Percentiles rank a stretch among this genome's conserved stretches.
Conservation (phyloP, 73 alveolate species). For the Effrenium voratum region DNA sequence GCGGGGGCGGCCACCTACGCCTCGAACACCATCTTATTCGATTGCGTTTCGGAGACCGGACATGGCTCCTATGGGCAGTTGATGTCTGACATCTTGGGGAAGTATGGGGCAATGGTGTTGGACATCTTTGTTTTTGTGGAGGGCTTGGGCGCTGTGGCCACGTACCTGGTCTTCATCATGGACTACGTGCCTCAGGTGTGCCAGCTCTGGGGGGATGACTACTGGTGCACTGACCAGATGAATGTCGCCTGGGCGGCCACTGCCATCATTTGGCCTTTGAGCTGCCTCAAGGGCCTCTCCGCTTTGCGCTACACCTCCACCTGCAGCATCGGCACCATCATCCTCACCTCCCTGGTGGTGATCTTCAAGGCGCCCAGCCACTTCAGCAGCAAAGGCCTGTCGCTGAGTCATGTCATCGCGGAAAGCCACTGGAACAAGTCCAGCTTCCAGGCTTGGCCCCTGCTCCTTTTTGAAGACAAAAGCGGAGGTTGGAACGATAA, state of each 20-base stretch:
- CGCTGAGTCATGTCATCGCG: background rate
- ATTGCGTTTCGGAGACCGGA: conserved; percentile 41
- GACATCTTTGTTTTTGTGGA: conserved; percentile 60
- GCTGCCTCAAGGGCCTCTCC: conserved; percentile 11
- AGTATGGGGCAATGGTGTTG: conserved; percentile 31
- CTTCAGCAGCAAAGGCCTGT: background rate
- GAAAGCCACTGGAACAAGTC: background rate
- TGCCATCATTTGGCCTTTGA: conserved; percentile 47
- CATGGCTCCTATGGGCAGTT: conserved; percentile 73
- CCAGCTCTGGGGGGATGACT: conserved; percentile 64
- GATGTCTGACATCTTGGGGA: conserved; percentile 73
- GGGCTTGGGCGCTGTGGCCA: conserved; percentile 64
- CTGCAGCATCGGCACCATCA: conserved; percentile 66
- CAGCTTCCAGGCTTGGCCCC: conserved; percentile 62
- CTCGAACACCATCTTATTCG: conserved; percentile 64
- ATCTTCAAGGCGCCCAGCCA: conserved; percentile 22
- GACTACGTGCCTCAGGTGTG: conserved; percentile 76
- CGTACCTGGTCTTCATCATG: conserved; percentile 71
- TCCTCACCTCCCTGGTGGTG: conserved; percentile 44
- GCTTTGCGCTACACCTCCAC: conserved; percentile 59
- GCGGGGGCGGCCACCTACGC: background rate
- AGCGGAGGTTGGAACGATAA: background rate
- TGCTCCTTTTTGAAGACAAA: background rate
- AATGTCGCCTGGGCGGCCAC: conserved; percentile 42
- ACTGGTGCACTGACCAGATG: conserved; percentile 70